Percentiles rank a stretch among this genome's conserved stretches.
phyloP scores from a whole-genome alignment of 2,329 filamentous ascomycete species.

The Coniochaeta sp. region DNA sequence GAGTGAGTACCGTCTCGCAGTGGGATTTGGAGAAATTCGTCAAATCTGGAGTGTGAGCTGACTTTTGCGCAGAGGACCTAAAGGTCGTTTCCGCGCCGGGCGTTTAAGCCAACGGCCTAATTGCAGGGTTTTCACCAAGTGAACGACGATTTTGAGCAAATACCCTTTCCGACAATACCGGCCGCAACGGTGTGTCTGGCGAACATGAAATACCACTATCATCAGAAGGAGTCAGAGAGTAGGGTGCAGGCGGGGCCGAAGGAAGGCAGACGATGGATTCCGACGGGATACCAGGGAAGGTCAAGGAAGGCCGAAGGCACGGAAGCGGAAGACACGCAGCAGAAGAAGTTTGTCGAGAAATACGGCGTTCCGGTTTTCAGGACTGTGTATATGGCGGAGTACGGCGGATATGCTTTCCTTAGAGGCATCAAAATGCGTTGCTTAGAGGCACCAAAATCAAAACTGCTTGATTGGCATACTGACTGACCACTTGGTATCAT shows the following conservation, averaged over 20 bases:
- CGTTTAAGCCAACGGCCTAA: background rate
- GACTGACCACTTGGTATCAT: background rate
- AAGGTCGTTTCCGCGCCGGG: conserved; percentile 6
- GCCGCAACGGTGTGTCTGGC: background rate
- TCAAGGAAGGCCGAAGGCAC: too few species aligned
- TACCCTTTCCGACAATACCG: background rate
- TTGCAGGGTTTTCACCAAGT: background rate
- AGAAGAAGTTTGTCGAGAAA: background rate
- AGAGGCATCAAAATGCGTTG: background rate
- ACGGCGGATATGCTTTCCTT: background rate
- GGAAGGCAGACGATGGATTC: background rate
- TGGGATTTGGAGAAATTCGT: background rate
- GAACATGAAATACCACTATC: background rate
- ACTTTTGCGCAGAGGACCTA: conserved; percentile 5
- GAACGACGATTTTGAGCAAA: background rate
- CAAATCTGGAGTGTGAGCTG: background rate
- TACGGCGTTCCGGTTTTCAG: background rate
- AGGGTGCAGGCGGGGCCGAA: background rate
- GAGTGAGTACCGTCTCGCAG: conserved; percentile 30
- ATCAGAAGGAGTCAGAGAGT: background rate
- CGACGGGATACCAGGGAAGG: background rate
- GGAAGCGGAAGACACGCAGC: background rate
- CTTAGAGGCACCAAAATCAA: background rate
- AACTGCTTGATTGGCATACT: background rate
- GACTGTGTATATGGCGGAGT: background rate